Evolutionary conservation across 2,329 filamentous ascomycete genomes (phyloP).

Genomic region (Fusarium proliferatum): DNA sequence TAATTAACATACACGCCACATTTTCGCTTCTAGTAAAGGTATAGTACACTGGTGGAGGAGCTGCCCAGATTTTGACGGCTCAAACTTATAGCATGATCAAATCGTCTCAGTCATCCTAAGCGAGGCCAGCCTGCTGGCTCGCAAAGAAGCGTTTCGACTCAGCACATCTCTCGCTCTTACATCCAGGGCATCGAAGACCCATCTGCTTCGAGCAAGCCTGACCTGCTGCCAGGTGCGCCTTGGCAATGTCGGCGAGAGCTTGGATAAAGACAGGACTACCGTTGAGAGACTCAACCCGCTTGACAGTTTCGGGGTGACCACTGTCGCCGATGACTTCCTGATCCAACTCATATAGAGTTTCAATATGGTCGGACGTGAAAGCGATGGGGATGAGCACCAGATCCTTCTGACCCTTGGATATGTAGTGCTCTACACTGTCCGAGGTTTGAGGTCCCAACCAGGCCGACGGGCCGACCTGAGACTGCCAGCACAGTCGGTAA

Average conservation of each 20-base stretch:
- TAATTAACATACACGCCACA: slow-evolving; percentile 13
- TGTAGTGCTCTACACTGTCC: slow-evolving; percentile 86
- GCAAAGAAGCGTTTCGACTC: slow-evolving; percentile 79
- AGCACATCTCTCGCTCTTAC: slow-evolving; percentile 87
- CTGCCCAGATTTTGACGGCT: background rate
- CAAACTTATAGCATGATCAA: background rate
- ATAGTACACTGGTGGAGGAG: slow-evolving; percentile 29
- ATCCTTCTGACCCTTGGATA: slow-evolving; percentile 91
- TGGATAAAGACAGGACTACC: slow-evolving; percentile 90
- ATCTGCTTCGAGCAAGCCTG: slow-evolving; percentile 81
- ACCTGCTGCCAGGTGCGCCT: slow-evolving; percentile 78
- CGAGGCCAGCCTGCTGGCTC: slow-evolving; percentile 49
- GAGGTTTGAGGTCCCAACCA: slow-evolving; percentile 97
- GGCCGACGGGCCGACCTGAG: slow-evolving; percentile 92
- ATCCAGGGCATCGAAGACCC: slow-evolving; percentile 91
- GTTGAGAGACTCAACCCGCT: slow-evolving; percentile 92
- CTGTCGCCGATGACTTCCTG: slow-evolving; percentile 93
- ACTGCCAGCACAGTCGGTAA: slow-evolving; percentile 97
- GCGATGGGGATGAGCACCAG: slow-evolving; percentile 93
- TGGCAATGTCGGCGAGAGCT: slow-evolving; percentile 88
- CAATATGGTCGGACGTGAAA: slow-evolving; percentile 99
- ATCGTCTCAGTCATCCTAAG: background rate
- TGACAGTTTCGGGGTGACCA: slow-evolving; percentile 80
- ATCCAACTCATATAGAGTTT: slow-evolving; percentile 94
- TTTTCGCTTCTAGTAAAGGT: slow-evolving; percentile 18